phyloP scores from a whole-genome alignment of 495 filamentous ascomycete genomes.

The Talaromyces nanjingensis region DNA sequence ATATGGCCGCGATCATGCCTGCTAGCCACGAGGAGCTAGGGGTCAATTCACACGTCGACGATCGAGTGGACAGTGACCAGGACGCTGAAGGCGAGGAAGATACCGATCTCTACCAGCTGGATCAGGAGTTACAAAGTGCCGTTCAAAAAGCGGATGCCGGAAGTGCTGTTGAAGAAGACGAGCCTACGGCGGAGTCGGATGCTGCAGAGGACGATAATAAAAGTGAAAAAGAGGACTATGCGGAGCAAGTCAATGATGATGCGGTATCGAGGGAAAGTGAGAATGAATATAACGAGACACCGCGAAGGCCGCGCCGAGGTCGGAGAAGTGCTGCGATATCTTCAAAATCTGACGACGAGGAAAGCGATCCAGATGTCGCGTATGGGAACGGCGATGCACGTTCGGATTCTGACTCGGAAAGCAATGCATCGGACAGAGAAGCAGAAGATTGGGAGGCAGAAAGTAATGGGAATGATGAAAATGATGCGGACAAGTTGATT shows the following conservation, averaged over 20 bases:
- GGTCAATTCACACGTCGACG: constrained; percentile 27
- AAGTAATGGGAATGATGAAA: constrained; percentile 58
- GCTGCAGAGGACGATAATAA: constrained; percentile 10
- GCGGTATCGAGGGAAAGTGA: constrained; percentile 32
- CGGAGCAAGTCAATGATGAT: constrained; percentile 29
- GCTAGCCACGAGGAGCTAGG: constrained; percentile 33
- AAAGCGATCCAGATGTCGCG: constrained; percentile 33
- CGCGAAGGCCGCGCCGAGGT: constrained; percentile 21
- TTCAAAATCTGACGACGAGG: constrained; percentile 21
- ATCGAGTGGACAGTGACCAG: constrained; percentile 38
- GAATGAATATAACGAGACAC: constrained; percentile 32
- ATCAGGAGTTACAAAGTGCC: constrained; percentile 41
- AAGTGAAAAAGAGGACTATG: constrained; percentile 25
- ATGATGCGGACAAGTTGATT: constrained; percentile 55
- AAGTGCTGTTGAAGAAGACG: constrained; percentile 38
- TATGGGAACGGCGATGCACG: constrained; percentile 36
- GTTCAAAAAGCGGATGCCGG: constrained; percentile 48
- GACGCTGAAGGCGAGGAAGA: constrained; percentile 49
- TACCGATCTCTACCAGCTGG: constrained; percentile 40
- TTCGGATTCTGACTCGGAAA: constrained; percentile 49
- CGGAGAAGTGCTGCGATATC: constrained; percentile 15
- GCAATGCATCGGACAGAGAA: constrained; percentile 59
- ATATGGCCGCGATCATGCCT: constrained; percentile 43
- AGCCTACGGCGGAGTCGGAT: constrained; percentile 29
- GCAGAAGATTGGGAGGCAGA: constrained; percentile 60